Evolutionary conservation across 2,329 filamentous ascomycete genomes (phyloP).

Genomic region (Ascochyta rabiei): DNA sequence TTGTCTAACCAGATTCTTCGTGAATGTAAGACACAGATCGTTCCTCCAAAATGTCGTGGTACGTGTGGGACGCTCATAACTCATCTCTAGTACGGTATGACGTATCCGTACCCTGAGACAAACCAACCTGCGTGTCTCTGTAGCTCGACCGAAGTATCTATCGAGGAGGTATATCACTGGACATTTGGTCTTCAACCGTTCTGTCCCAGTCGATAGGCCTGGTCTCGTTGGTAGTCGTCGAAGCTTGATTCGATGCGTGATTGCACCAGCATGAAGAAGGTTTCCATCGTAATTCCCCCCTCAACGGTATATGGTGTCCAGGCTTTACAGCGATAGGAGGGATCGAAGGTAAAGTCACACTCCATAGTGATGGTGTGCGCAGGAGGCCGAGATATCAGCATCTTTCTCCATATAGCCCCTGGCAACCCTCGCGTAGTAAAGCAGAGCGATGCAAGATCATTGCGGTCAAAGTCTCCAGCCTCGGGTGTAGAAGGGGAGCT

Average conservation of each 20-base stretch:
- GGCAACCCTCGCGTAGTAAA: constrained; percentile 7
- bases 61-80: neutral
- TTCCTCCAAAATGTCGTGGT: neutral
- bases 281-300: constrained; percentile 14
- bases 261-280: constrained; percentile 16
- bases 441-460: constrained; percentile 8
- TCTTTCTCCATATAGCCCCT: constrained; percentile 14
- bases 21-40: neutral
- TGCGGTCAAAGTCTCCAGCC: neutral
- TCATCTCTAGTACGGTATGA: neutral
- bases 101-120: neutral
- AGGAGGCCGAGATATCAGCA: constrained; percentile 16
- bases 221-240: constrained; percentile 10
- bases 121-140: neutral
- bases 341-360: constrained; percentile 18
- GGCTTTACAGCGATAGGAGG: constrained; percentile 15
- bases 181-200: neutral
- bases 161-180: neutral
- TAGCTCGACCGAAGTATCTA: neutral
- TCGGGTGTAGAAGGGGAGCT: neutral
- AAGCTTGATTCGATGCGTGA: constrained; percentile 13
- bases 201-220: constrained; percentile 3
- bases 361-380: constrained; percentile 17
- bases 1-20: neutral
- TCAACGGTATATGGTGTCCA: constrained; percentile 18